These are phyloP conservation scores for Leptomonas seymouri DNA, from an alignment of 208 protist species.

Conservation along the genomic window DNA sequence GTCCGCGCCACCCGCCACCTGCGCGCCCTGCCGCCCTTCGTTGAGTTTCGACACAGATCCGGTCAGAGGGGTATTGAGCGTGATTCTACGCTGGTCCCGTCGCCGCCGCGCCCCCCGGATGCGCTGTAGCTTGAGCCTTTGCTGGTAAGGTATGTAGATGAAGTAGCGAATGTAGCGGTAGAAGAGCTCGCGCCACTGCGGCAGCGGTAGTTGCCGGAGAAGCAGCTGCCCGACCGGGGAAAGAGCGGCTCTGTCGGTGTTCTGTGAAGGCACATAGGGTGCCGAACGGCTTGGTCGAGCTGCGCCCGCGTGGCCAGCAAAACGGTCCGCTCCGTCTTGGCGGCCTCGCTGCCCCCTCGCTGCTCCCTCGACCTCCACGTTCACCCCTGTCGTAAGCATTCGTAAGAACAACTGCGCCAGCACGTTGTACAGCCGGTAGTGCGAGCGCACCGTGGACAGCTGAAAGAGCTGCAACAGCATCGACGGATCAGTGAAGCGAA, in stretches of 20 bases:
- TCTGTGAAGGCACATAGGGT: background rate
- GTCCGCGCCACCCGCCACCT: no score
- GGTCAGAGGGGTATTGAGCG: no score
- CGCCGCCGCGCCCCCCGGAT: background rate
- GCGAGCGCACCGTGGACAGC: background rate
- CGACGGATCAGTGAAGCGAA: background rate
- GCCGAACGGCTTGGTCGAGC: no score
- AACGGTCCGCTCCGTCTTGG: no score
- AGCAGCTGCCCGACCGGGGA: background rate
- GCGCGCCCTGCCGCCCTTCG: no score
- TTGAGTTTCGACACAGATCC: no score
- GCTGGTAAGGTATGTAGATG: conserved; percentile 2
- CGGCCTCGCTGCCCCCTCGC: no score
- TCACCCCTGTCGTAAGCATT: background rate
- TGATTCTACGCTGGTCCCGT: no score
- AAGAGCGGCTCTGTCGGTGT: background rate
- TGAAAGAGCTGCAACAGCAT: conserved; percentile 10
- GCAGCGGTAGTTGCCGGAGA: background rate
- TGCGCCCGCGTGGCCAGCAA: no score
- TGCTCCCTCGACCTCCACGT: no score
- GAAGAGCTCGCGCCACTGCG: conserved; percentile 9
- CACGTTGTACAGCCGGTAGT: background rate
- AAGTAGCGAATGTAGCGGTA: background rate
- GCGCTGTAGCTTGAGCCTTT: background rate
- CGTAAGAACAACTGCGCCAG: background rate